These are phyloP conservation scores for Fraxinus dipetala DNA, from an alignment of 305 asterid genomes.

Conservation along the genomic window DNA sequence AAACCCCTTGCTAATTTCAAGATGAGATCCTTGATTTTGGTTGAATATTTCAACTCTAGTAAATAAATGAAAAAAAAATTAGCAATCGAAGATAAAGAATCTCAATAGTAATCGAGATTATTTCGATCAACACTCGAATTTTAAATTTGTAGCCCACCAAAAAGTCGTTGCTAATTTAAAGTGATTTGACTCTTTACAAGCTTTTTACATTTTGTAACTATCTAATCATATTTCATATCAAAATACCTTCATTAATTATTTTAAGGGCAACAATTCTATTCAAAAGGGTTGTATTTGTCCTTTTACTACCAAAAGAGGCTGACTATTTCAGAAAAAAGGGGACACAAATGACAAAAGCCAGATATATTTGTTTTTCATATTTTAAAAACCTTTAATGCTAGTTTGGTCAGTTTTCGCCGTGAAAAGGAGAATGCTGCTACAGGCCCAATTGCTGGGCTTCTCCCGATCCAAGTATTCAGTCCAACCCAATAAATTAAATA, in stretches of 20 bases:
- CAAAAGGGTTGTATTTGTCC: no score
- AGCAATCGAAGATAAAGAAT: no score
- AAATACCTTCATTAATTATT: no score
- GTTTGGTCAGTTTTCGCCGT: neutral
- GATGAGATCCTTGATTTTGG: neutral
- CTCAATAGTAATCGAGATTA: no score
- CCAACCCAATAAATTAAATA: neutral
- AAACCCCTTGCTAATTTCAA: neutral
- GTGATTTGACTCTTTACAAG: neutral
- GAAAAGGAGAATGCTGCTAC: neutral
- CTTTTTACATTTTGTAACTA: neutral
- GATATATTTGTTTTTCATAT: neutral
- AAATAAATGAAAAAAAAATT: neutral
- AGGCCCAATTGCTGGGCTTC: neutral
- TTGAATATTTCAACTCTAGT: neutral
- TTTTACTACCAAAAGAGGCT: no score
- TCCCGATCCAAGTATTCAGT: neutral
- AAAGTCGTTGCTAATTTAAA: no score
- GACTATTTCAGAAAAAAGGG: no score
- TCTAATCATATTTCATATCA: no score
- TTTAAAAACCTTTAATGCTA: neutral
- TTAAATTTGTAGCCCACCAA: neutral
- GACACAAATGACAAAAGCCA: no score
- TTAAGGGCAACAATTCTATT: no score
- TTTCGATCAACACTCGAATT: no score